A percentile compares a stretch with the other conserved stretches of the same genome.
Conservation (phyloP, 2,329 filamentous ascomycete species). For the Aschersonia sp. region DNA sequence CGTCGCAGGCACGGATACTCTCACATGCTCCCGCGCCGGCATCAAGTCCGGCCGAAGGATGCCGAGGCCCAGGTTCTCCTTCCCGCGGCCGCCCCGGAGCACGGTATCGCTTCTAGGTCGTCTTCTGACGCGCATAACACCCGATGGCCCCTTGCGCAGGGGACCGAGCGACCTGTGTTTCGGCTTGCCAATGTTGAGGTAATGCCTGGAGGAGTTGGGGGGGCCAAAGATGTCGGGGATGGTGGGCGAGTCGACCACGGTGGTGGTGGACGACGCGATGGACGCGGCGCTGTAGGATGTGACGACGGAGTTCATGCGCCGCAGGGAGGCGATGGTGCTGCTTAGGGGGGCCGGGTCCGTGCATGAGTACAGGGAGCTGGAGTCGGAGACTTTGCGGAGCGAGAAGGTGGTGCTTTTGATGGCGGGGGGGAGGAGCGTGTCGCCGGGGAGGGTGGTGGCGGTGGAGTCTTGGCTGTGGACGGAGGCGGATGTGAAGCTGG, state of each 20-base stretch:
- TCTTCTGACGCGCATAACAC: not conserved
- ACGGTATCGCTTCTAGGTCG: conserved; percentile 6
- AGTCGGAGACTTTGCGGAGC: not conserved
- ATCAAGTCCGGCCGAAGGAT: not conserved
- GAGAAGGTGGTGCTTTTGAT: not conserved
- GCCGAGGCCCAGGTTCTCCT: conserved; percentile 14
- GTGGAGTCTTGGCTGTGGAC: conserved; percentile 10
- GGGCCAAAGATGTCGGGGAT: conserved; percentile 12
- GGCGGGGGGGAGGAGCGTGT: too few species aligned
- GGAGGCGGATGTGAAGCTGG: conserved; percentile 13
- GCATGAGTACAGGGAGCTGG: not conserved
- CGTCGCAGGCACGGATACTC: too few species aligned
- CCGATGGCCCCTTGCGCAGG: conserved; percentile 7
- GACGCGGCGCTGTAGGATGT: conserved; percentile 29
- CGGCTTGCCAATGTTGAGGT: conserved; percentile 26
- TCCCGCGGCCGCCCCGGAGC: conserved; percentile 5
- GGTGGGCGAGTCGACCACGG: conserved; percentile 20
- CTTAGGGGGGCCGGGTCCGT: conserved; percentile 15
- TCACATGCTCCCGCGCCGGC: too few species aligned
- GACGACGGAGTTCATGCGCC: conserved; percentile 41
- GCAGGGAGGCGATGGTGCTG: conserved; percentile 34
- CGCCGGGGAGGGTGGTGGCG: conserved; percentile 5
- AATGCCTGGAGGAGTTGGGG: conserved; percentile 27
- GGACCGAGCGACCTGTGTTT: conserved; percentile 7
- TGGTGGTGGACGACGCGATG: conserved; percentile 11